phyloP scores from a whole-genome alignment of 2,329 filamentous ascomycete species.

The Penicillium sp. region DNA sequence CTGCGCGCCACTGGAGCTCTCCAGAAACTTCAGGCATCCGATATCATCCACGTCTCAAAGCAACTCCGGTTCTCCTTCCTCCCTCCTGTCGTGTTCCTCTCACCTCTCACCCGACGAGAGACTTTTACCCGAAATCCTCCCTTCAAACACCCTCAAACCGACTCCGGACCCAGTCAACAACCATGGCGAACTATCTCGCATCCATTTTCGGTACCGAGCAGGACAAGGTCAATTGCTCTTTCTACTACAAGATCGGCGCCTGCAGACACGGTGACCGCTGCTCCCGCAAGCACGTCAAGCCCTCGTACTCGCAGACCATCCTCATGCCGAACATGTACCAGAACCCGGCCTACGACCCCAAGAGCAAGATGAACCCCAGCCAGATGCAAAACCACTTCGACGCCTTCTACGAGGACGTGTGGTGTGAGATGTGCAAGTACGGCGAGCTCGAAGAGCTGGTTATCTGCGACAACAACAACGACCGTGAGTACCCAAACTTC shows the following conservation, averaged over 20 bases:
- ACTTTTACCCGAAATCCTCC: not conserved
- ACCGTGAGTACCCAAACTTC: conserved; percentile 64
- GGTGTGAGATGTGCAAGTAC: conserved; percentile 99
- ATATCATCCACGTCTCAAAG: conserved; percentile 19
- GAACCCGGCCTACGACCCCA: conserved; percentile 94
- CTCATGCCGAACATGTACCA: conserved; percentile 98
- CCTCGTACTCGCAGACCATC: conserved; percentile 95
- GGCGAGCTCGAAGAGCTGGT: conserved; percentile 97
- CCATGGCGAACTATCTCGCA: conserved; percentile 96
- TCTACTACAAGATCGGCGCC: conserved; percentile 99
- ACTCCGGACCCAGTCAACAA: conserved; percentile 15
- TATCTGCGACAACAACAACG: conserved; percentile 99
- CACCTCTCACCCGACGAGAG: not conserved
- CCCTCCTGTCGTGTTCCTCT: not conserved
- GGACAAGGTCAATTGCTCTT: conserved; percentile 99
- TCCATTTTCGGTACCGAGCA: conserved; percentile 99
- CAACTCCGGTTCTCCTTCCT: not conserved
- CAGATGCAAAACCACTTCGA: conserved; percentile 99
- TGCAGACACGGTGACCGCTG: conserved; percentile 98
- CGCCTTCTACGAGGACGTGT: conserved; percentile 99
- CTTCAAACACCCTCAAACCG: not conserved
- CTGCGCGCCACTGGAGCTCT: conserved; percentile 28
- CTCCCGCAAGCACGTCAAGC: conserved; percentile 98
- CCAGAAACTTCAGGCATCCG: conserved; percentile 38
- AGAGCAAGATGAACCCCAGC: conserved; percentile 92